phyloP scores from a whole-genome alignment of 1,284 basidiomycete species.

The Puccinia triticina region DNA sequence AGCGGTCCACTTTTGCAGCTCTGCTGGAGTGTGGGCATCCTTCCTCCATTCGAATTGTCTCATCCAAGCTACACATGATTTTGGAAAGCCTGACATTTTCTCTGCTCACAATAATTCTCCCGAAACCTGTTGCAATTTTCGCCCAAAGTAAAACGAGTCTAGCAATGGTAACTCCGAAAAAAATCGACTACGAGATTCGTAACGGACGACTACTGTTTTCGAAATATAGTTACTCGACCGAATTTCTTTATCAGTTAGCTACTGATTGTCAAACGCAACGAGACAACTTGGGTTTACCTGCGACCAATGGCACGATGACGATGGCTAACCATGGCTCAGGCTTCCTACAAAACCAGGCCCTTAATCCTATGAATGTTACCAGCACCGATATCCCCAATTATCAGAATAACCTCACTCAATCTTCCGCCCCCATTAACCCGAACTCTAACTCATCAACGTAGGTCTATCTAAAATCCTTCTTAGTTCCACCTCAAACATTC shows the following conservation, averaged over 20 bases:
- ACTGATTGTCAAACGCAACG: slow-evolving; percentile 34
- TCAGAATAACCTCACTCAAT: not conserved
- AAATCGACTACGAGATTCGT: slow-evolving; percentile 44
- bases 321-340: slow-evolving; percentile 14
- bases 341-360: slow-evolving; percentile 9
- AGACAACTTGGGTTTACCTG: not conserved
- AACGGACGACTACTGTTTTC: slow-evolving; percentile 44
- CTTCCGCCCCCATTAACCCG: not conserved
- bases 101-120: not conserved
- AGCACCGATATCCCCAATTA: not conserved
- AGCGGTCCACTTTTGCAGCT: slow-evolving; percentile 43
- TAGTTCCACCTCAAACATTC: not conserved
- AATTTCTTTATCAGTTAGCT: slow-evolving; percentile 22
- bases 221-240: slow-evolving; percentile 49
- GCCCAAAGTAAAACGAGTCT: slow-evolving; percentile 37
- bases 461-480: not conserved
- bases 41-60: not conserved
- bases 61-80: not conserved
- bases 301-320: slow-evolving; percentile 9
- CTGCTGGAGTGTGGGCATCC: slow-evolving; percentile 35
- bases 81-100: not conserved
- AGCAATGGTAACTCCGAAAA: slow-evolving; percentile 12
- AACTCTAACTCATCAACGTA: not conserved
- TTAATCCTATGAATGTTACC: not conserved
- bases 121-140: too few species aligned